Evolutionary conservation across 495 filamentous ascomycete species (phyloP), one percentile per base, ranked within the genome.

Genomic region (Astrocystis sublimbata): DNA sequence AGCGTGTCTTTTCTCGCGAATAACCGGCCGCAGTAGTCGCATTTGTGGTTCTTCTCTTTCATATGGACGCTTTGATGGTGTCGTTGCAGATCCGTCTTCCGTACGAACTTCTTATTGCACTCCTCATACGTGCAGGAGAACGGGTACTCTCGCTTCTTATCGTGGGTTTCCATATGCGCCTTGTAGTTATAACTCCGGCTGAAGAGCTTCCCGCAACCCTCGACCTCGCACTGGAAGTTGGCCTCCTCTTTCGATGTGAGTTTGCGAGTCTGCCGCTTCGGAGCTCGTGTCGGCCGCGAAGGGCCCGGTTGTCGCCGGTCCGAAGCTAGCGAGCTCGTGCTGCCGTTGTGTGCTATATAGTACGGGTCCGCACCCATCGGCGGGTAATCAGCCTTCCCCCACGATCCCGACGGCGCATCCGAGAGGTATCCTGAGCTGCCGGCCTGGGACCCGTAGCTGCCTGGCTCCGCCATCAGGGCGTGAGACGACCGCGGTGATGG

Each of bases 101-200:
- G 81, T 42, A 89, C 89, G 71, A 93, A 93, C 54, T 85, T 84
- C 77, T 88, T 90, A 67, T 76, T 81, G 78, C 90, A 94, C 62
- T 84, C 77, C 46, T 83, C 72, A 36, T 83, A 74, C 12, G 72
- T 74, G 74, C 93, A 98, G 4, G 79, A 76, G 73, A 91, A 87
- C 1, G 86, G 85, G 66, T 89, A 87, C 64, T 85, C 86, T 53
- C 86, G 80, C 51, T 81, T 83, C 2, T 92, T 89, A 73, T 97
- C 87, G 75, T 98, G 93, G 7, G 86, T 93, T 69, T 94, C 91
- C 81, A 94, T 82, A 73, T 98, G 93, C 56, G 91, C 88, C 69
- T 89, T 91, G 74, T 89, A 92, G 76, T 98, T 98, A 76, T 93
- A 97, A 68, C 86, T 89, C 54, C 93, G 78, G 62, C 90, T 90